phyloP scores from a whole-genome alignment of 108 stramenopile genomes.

The Nitzschia palea region DNA sequence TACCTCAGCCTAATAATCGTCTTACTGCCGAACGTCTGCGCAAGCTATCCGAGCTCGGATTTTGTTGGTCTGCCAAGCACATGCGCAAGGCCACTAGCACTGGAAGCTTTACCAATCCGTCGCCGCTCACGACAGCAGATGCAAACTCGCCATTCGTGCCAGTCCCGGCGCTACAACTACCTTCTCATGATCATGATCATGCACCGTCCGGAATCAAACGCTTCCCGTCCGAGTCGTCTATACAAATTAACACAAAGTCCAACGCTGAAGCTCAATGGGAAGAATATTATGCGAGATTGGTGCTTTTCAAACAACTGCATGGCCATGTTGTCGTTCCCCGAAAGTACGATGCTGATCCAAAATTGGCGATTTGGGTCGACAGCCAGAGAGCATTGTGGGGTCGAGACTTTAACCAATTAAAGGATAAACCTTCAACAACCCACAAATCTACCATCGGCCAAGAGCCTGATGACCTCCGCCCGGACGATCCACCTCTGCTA shows the following conservation, averaged over 20 bases:
- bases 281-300: slow-evolving; percentile 51
- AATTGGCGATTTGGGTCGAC: slow-evolving; percentile 54
- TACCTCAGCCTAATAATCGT: slow-evolving; percentile 40
- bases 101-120: not conserved
- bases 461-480: not conserved
- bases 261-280: slow-evolving; percentile 30
- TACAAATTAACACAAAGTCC: not conserved
- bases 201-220: no score
- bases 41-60: slow-evolving; percentile 50
- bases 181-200: no score
- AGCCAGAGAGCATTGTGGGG: slow-evolving; percentile 46
- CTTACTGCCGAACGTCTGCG: slow-evolving; percentile 54
- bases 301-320: slow-evolving; percentile 51
- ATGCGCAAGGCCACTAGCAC: slow-evolving; percentile 19
- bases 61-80: slow-evolving; percentile 53
- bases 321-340: slow-evolving; percentile 59
- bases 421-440: no score
- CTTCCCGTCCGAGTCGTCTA: not conserved
- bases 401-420: slow-evolving; percentile 19
- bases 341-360: slow-evolving; percentile 42
- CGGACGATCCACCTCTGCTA: not conserved
- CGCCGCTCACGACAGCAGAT: not conserved
- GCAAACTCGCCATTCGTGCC: not conserved
- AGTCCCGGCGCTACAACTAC: not conserved
- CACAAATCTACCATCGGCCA: no score